Evolutionary conservation across 352 stramenopile genomes (phyloP).

Genomic region (Globisporangium irregulare): DNA sequence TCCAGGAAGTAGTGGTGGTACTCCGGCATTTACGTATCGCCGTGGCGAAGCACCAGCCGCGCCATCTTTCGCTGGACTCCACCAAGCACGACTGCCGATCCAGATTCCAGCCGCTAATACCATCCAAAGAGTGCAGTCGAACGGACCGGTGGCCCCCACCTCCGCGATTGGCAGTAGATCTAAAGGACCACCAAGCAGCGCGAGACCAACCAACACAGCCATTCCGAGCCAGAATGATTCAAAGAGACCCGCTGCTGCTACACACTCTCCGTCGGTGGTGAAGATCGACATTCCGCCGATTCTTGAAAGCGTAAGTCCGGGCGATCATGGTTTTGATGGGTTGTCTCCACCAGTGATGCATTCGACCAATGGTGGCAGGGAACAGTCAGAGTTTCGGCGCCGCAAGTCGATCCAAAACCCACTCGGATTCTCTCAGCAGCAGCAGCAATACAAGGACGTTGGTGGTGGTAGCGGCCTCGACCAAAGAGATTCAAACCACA

Average conservation of each 20-base stretch:
- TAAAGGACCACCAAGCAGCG: neutral
- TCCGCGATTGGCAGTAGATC: neutral
- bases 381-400: slow-evolving; percentile 1
- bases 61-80: neutral
- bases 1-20: neutral
- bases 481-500: neutral
- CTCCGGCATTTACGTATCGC: neutral
- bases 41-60: neutral
- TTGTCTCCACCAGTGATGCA: neutral
- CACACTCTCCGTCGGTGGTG: slow-evolving; percentile 4
- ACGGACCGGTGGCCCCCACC: neutral
- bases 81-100: neutral
- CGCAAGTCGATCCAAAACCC: slow-evolving; percentile 11
- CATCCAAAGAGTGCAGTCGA: neutral
- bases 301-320: neutral
- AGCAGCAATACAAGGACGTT: neutral
- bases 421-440: neutral
- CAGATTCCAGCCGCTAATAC: neutral
- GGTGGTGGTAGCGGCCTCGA: neutral
- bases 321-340: neutral
- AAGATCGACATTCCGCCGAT: slow-evolving; percentile 19
- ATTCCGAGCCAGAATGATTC: neutral
- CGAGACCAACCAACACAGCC: neutral
- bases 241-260: neutral
- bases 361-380: neutral